Percentiles rank a stretch among this genome's conserved stretches.
Conservation (phyloP, 257 asterid species). For the Solanum phureja region DNA sequence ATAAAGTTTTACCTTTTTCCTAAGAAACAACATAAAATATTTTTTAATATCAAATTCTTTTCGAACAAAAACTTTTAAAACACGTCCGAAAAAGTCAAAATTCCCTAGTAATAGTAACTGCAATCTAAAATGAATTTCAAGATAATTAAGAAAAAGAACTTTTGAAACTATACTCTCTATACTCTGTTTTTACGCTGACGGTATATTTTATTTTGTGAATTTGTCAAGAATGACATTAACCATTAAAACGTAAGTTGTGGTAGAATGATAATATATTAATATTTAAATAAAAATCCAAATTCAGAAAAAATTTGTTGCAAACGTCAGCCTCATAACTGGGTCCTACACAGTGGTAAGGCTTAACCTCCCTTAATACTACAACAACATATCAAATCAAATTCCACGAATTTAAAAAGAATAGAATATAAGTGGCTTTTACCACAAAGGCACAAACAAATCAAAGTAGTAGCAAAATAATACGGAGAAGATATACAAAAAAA, state of each 20-base stretch:
- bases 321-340: not conserved
- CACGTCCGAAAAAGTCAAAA: not conserved
- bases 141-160: not conserved
- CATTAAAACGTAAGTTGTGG: not conserved
- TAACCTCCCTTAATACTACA: not conserved
- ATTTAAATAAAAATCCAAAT: fast-evolving
- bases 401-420: not conserved
- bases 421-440: no score
- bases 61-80: not conserved
- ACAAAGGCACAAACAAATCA: no score
- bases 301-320: not conserved
- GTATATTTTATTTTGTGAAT: not conserved
- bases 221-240: not conserved
- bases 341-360: not conserved
- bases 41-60: not conserved
- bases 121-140: not conserved
- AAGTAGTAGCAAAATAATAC: no score
- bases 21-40: not conserved
- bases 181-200: not conserved
- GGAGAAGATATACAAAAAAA: no score
- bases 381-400: no score
- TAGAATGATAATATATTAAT: not conserved
- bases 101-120: not conserved
- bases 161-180: not conserved
- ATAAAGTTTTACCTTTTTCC: not conserved